phyloP scores from a whole-genome alignment of 139 green algal genomes.

The Nannochloris sp. region DNA sequence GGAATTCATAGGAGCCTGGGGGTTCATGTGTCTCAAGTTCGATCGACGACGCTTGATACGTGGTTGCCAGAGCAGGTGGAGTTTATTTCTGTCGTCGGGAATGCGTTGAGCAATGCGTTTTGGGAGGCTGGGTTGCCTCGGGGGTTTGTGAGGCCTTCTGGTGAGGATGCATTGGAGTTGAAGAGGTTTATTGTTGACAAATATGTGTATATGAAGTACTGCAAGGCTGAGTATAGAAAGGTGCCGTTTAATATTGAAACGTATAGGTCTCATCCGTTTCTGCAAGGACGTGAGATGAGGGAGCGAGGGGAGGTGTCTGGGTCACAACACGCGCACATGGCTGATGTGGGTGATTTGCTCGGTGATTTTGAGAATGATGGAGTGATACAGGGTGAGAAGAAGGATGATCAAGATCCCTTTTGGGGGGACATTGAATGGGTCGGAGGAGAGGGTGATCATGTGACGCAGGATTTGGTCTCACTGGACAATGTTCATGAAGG shows the following conservation, averaged over 20 bases:
- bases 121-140: conserved; percentile 75
- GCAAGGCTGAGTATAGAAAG: conserved; percentile 13
- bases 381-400: too few relatives aligned
- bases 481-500: too few relatives aligned
- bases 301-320: background rate
- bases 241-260: conserved; percentile 66
- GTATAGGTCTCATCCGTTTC: conserved; percentile 57
- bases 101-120: conserved; percentile 62
- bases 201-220: conserved; percentile 36
- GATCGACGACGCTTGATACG: conserved; percentile 77
- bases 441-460: background rate
- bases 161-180: conserved; percentile 55
- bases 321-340: background rate
- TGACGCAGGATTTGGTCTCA: background rate
- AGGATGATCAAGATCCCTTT: background rate
- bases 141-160: conserved; percentile 56
- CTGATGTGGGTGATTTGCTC: background rate
- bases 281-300: background rate
- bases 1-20: conserved; percentile 79
- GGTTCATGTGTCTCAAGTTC: conserved; percentile 80
- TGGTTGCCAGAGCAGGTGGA: conserved; percentile 88
- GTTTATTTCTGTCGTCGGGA: conserved; percentile 75
- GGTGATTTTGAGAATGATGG: background rate
- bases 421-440: conserved; percentile 1
- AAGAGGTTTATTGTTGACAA: conserved; percentile 74